Conservation (phyloP, 768 basidiomycete species). For the Trametes elegans region DNA sequence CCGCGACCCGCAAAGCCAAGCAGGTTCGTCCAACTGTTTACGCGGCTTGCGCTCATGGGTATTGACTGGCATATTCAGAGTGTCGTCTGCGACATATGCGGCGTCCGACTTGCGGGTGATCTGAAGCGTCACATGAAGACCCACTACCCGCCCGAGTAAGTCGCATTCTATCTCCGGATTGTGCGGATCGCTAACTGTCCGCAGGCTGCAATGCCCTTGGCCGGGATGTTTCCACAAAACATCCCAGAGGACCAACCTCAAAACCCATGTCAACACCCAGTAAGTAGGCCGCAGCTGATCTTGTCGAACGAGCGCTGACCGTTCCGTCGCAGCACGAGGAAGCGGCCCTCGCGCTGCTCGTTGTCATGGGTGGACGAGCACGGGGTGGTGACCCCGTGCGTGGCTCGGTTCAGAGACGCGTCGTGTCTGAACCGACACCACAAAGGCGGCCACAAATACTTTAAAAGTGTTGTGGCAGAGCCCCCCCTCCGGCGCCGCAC, state of each 20-base stretch:
- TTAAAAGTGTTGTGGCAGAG: too few relatives aligned
- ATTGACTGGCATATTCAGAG: neutral
- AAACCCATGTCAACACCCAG: constrained; percentile 4
- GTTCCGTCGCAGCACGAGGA: neutral
- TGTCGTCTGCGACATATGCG: neutral
- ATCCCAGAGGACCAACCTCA: constrained; percentile 1
- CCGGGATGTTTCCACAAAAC: neutral
- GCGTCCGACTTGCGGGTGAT: neutral
- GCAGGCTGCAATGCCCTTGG: neutral
- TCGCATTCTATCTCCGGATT: too few relatives aligned
- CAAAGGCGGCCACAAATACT: neutral
- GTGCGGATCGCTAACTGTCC: neutral
- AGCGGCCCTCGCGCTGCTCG: neutral
- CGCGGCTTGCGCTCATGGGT: neutral
- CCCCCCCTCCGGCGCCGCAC: too few relatives aligned
- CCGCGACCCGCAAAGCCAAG: neutral
- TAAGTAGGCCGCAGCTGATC: neutral
- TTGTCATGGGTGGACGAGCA: neutral
- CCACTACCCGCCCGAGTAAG: neutral
- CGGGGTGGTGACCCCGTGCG: neutral
- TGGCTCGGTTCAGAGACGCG: neutral
- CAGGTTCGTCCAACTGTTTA: neutral
- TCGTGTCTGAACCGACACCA: neutral
- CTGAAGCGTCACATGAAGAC: neutral
- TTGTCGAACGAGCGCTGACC: neutral